Evolutionary conservation across 1,139 yeast species (phyloP).

Genomic region (Nematodospora anomalae): DNA sequence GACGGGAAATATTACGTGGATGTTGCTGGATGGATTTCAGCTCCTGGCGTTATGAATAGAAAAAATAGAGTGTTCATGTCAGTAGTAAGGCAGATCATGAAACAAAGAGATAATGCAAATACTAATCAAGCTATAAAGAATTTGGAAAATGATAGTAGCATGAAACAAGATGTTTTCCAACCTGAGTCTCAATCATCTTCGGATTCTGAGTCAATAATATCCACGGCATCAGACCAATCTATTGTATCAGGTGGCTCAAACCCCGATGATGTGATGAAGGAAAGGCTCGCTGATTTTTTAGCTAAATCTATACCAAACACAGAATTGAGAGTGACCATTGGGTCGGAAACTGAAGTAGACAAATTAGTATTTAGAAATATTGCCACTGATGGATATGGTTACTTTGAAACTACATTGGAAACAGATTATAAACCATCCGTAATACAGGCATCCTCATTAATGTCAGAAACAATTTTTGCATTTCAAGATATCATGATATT

Average conservation of each 20-base stretch:
- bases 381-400: slow-evolving; percentile 60
- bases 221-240: slow-evolving; percentile 13
- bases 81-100: slow-evolving; percentile 69
- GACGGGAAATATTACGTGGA: slow-evolving; percentile 51
- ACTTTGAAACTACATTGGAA: slow-evolving; percentile 48
- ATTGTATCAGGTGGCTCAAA: slow-evolving; percentile 6
- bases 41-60: slow-evolving; percentile 70
- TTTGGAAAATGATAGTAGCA: slow-evolving; percentile 28
- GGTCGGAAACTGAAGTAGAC: slow-evolving; percentile 35
- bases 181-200: slow-evolving; percentile 14
- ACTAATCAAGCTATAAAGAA: slow-evolving; percentile 24
- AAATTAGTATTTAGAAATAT: slow-evolving; percentile 26
- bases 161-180: slow-evolving; percentile 29
- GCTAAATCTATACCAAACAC: slow-evolving; percentile 58
- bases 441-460: slow-evolving; percentile 40
- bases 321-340: slow-evolving; percentile 51
- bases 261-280: slow-evolving; percentile 45
- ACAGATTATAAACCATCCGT: slow-evolving; percentile 58
- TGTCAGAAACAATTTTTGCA: slow-evolving; percentile 47
- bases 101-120: slow-evolving; percentile 25
- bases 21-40: slow-evolving; percentile 70
- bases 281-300: slow-evolving; percentile 59
- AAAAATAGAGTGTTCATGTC: slow-evolving; percentile 69
- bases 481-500: slow-evolving; percentile 47
- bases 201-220: slow-evolving; percentile 19